Base-by-base conservation (phyloP, 2,329 filamentous ascomycete genomes). In the Ophiocordyceps camponoti-saundersi region DNA sequence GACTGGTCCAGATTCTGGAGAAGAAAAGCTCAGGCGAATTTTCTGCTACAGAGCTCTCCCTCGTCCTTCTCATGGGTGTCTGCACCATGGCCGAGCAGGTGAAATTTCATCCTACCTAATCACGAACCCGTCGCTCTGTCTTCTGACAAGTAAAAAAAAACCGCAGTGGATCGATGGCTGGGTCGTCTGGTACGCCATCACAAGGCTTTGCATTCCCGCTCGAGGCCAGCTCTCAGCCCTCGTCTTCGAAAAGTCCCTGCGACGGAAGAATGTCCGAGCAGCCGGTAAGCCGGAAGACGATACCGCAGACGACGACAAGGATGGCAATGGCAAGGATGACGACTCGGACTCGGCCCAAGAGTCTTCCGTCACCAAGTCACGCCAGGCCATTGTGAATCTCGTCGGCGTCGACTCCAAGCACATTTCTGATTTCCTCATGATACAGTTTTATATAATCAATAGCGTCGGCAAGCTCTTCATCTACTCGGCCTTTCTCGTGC, bases 231-330 rank as follows among this genome's bases (percentile, higher is more conserved):
- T 92, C 2, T 78, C 81, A 2, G 73, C 82, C 1, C 68, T 87
- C 8, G 74, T 90, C 16, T 90, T 89, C 54, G 75, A 80, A 49
- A 92, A 92, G 59, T 75, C 82, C 0, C 77, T 88, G 69, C 73
- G 80, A 42, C 74, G 80, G 44, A 90, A 90, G 58, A 85, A 89
- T 59, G 76, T 85, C 40, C 86, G 87, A 58, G 73, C 76, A 12
- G 69, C 74, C 5, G 68, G 44, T 5, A 48, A 44, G 12, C 41
- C 13, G 23, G 60, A 64, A 6, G 56, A 55, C 15, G 60, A 65
- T 7, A 50, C 56, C 3, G 59, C 62, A 8, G 60, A 65, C 8
- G 65, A 67, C 0, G 65, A 56, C 4, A 59, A 62, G 12, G 60
- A 65, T 8, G 65, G 67, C 0, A 65, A 68, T 13, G 44, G 26